Percentiles rank a stretch among this genome's conserved stretches.
Conservation (phyloP, 306 rosid genomes). For the Cicer arietinum region DNA sequence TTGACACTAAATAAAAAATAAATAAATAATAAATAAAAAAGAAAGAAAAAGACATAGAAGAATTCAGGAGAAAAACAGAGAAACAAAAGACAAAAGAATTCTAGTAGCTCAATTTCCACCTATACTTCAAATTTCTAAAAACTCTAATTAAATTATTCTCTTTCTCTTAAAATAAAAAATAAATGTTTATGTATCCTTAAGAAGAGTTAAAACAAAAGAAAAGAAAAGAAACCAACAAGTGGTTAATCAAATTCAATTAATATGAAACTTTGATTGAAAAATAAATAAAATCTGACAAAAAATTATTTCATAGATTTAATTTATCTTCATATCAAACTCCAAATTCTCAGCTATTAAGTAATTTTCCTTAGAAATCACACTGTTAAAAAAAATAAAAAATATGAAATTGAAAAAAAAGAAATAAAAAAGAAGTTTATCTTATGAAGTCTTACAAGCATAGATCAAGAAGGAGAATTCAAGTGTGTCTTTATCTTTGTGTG, state of each 20-base stretch:
- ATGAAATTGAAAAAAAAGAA: too few species aligned
- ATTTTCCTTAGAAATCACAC: too few species aligned
- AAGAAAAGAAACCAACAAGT: background rate
- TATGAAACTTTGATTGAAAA: too few species aligned
- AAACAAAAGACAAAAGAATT: slow-evolving; percentile 5
- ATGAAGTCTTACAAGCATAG: slow-evolving; percentile 85
- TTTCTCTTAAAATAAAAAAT: slow-evolving; percentile 17
- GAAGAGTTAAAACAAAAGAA: slow-evolving; percentile 35
- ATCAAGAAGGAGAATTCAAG: slow-evolving; percentile 86
- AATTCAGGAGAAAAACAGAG: background rate
- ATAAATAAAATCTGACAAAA: too few species aligned
- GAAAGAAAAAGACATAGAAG: background rate
- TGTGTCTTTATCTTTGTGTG: slow-evolving; percentile 62
- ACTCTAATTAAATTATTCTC: slow-evolving; percentile 23
- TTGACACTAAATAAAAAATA: background rate
- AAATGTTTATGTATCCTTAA: slow-evolving; percentile 48
- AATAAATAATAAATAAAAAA: background rate
- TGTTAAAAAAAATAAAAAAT: too few species aligned
- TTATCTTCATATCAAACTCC: background rate
- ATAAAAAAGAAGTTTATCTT: slow-evolving; percentile 2
- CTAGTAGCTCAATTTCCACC: slow-evolving; percentile 11
- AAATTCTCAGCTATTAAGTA: too few species aligned
- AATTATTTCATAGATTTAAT: background rate
- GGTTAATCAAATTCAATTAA: too few species aligned
- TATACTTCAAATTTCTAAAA: slow-evolving; percentile 30